These are phyloP conservation scores for Coemansia sp. DNA, from an alignment of 192 early-diverging fungal genomes.

Conservation along the genomic window DNA sequence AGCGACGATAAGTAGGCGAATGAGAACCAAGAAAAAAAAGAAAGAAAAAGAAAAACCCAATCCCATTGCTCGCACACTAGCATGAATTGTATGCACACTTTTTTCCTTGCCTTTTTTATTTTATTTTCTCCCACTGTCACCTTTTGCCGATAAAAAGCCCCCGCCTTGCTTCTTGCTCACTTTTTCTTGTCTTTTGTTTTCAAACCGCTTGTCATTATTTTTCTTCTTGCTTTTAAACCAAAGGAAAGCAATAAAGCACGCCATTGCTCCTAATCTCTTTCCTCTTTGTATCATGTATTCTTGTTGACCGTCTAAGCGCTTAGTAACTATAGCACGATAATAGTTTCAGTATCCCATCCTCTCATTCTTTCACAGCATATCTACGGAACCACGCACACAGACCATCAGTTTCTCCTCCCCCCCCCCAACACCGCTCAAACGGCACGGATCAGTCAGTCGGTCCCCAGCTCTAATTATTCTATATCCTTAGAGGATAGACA, in stretches of 20 bases:
- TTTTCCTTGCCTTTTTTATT: not conserved
- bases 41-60: not conserved
- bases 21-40: not conserved
- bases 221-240: not conserved
- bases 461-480: not conserved
- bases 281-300: not conserved
- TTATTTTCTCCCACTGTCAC: not conserved
- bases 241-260: too few species aligned
- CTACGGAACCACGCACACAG: not conserved
- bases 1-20: not conserved
- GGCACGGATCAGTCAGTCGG: too few species aligned
- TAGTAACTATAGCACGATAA: too few species aligned
- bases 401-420: not conserved
- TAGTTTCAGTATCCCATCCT: too few species aligned
- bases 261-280: too few species aligned
- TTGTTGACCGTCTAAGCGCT: not conserved
- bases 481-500: not conserved
- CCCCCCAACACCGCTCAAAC: not conserved
- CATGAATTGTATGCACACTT: not conserved
- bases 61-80: not conserved
- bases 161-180: not conserved
- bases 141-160: not conserved
- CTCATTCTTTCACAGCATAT: too few species aligned
- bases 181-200: not conserved
- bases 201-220: not conserved